Evolutionary conservation across 2,329 filamentous ascomycete genomes (phyloP).

Genomic region (Colletotrichum sp.): DNA sequence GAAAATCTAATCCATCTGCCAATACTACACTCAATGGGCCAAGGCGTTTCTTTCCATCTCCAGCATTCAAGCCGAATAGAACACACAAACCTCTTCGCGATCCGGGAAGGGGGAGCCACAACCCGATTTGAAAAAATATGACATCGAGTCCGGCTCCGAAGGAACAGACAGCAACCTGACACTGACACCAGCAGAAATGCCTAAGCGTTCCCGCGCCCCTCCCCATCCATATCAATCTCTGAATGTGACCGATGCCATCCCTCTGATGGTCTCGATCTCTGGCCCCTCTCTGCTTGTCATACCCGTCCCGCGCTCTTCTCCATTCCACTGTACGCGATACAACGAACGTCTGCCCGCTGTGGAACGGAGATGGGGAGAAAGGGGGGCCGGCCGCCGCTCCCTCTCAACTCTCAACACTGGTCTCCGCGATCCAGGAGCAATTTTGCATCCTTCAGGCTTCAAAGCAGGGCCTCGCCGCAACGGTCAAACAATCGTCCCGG

Average conservation of each 20-base stretch:
- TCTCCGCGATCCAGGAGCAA: background rate
- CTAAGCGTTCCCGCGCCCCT: background rate
- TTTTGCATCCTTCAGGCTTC: background rate
- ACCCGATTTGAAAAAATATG: background rate
- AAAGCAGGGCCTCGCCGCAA: background rate
- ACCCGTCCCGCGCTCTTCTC: slow-evolving; percentile 1
- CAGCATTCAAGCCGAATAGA: background rate
- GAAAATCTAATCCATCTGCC: background rate
- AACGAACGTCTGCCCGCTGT: slow-evolving; percentile 2
- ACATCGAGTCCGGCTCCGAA: background rate
- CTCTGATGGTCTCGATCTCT: background rate
- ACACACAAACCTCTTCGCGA: background rate
- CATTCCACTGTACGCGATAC: slow-evolving; percentile 20
- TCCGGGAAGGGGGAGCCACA: background rate
- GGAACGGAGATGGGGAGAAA: slow-evolving; percentile 3
- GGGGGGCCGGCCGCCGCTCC: background rate
- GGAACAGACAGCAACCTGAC: background rate
- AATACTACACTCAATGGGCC: background rate
- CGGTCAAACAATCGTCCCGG: background rate
- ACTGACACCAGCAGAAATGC: background rate
- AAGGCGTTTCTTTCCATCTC: background rate
- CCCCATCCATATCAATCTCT: background rate
- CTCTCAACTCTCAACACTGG: background rate
- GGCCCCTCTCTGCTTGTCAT: background rate
- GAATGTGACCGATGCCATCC: background rate